Evolutionary conservation across 441 rosid genomes (phyloP).

Genomic region (Gossypium armourianum): DNA sequence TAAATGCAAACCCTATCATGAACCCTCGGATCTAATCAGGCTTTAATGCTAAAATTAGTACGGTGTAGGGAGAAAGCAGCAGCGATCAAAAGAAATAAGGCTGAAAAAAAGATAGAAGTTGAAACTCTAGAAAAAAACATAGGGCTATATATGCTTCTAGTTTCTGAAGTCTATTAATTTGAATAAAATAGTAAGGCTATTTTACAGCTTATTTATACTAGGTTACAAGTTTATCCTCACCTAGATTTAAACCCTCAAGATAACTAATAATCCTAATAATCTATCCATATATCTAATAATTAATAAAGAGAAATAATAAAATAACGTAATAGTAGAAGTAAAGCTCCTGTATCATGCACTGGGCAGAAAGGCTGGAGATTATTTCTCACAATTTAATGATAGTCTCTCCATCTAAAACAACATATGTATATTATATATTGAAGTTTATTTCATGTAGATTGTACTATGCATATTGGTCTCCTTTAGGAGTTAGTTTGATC

Average conservation of each 20-base stretch:
- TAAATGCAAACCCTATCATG: background rate
- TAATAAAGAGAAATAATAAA: too few relatives aligned
- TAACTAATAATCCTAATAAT: background rate
- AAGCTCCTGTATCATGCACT: background rate
- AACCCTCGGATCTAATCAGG: background rate
- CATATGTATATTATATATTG: background rate
- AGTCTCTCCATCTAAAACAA: background rate
- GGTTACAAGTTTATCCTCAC: background rate
- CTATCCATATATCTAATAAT: background rate
- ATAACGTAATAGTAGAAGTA: too few relatives aligned
- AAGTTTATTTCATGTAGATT: background rate
- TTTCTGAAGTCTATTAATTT: background rate
- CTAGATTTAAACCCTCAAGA: background rate
- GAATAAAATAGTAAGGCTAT: background rate
- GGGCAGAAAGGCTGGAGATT: background rate
- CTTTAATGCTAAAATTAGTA: background rate
- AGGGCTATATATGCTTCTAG: background rate
- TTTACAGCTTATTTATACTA: background rate
- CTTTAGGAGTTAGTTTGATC: background rate
- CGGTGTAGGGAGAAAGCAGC: background rate
- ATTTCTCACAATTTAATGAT: background rate
- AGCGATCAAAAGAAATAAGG: background rate
- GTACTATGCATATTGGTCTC: background rate
- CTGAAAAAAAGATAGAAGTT: background rate
- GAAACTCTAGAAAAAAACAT: background rate